Conservation (phyloP, 306 rosid genomes). For the Fragaria iinumae region DNA sequence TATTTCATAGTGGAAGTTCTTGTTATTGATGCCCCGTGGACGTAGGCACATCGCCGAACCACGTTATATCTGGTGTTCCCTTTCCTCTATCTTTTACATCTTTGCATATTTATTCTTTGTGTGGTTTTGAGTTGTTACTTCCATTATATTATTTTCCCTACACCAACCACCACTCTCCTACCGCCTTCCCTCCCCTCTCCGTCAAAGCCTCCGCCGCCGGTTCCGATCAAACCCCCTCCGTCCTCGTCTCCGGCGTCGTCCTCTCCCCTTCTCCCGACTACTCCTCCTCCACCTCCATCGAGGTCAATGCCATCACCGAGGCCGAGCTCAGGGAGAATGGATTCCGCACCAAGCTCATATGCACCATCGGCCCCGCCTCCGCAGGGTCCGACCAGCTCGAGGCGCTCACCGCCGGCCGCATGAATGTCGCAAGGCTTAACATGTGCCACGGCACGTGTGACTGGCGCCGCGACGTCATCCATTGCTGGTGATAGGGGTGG, state of each 20-base stretch:
- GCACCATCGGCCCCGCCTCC: slow-evolving; percentile 87
- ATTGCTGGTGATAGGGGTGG: background rate
- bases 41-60: too few relatives aligned
- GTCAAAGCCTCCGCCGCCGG: slow-evolving; percentile 36
- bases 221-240: slow-evolving; percentile 46
- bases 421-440: slow-evolving; percentile 90
- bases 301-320: slow-evolving; percentile 84
- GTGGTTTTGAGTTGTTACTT: too few relatives aligned
- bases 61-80: too few relatives aligned
- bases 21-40: too few relatives aligned
- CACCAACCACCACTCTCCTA: slow-evolving; percentile 22
- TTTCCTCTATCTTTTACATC: too few relatives aligned
- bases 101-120: too few relatives aligned
- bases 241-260: slow-evolving; percentile 17
- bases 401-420: slow-evolving; percentile 87
- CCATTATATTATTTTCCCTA: too few relatives aligned
- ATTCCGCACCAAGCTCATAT: slow-evolving; percentile 70
- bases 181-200: background rate
- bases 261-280: too few relatives aligned
- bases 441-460: slow-evolving; percentile 81
- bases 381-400: slow-evolving; percentile 83
- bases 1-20: too few relatives aligned
- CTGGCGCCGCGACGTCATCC: slow-evolving; percentile 43
- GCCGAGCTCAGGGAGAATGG: slow-evolving; percentile 82
- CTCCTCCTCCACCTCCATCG: slow-evolving; percentile 44